phyloP scores from a whole-genome alignment of 768 basidiomycete genomes.

The Chalciporus piperatus region DNA sequence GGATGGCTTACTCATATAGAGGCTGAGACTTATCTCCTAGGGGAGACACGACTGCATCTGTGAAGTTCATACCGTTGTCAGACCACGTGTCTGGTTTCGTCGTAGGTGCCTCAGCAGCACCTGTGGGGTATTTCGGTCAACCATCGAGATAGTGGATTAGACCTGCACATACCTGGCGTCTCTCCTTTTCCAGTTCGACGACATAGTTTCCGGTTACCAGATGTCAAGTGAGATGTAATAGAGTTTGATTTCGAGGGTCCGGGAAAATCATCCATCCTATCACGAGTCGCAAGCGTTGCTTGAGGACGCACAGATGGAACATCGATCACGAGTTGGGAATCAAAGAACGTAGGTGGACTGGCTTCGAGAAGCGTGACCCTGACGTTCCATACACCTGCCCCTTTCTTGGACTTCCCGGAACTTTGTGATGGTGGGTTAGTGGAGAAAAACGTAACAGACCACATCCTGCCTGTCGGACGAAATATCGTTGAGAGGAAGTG shows the following conservation, averaged over 20 bases:
- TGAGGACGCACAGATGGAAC: background rate
- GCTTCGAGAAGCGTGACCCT: constrained; percentile 33
- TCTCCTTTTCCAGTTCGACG: constrained; percentile 1
- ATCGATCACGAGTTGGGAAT: constrained; percentile 12
- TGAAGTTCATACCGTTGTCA: constrained; percentile 11
- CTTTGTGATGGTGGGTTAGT: constrained; percentile 1
- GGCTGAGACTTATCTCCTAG: background rate
- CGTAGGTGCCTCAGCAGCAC: background rate
- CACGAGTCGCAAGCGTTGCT: background rate
- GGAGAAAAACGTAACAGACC: constrained; percentile 24
- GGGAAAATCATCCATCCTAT: background rate
- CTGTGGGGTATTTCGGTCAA: background rate
- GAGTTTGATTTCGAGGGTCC: background rate
- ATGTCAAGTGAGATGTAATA: constrained; percentile 5
- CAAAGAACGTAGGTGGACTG: constrained; percentile 19
- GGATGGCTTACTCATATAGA: constrained; percentile 7
- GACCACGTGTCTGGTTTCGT: constrained; percentile 17
- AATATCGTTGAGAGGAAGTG: background rate
- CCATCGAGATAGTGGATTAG: too few relatives aligned
- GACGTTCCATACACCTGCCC: constrained; percentile 36
- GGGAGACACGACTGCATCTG: constrained; percentile 7
- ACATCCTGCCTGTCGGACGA: constrained; percentile 20
- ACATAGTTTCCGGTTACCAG: constrained; percentile 12
- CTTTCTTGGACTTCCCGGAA: constrained; percentile 8
- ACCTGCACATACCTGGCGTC: constrained; percentile 1